Evolutionary conservation across 148 eudicot species (phyloP).

Genomic region (Persicaria tinctoria): DNA sequence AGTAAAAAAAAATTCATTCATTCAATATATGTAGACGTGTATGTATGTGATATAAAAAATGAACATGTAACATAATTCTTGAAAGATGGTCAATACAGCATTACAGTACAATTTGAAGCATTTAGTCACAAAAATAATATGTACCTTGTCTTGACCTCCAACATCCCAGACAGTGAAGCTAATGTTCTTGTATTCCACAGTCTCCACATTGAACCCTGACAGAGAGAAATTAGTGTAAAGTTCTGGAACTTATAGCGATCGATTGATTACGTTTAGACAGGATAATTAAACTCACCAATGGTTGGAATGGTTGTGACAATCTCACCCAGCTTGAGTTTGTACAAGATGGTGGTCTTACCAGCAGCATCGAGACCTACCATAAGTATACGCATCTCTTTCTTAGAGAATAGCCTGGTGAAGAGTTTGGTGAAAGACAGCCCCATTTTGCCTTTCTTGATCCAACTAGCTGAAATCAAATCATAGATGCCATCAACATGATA

Average conservation of each 20-base stretch:
- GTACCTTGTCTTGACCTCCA: slow-evolving; percentile 20
- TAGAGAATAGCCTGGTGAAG: slow-evolving; percentile 57
- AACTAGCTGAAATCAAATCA: slow-evolving; percentile 15
- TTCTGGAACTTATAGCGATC: not conserved
- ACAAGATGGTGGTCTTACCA: slow-evolving; percentile 71
- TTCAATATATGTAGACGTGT: not conserved
- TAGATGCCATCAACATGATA: not conserved
- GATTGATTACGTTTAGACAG: not conserved
- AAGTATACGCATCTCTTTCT: slow-evolving; percentile 68
- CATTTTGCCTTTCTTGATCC: slow-evolving; percentile 28
- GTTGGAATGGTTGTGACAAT: slow-evolving; percentile 75
- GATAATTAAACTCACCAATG: slow-evolving; percentile 38
- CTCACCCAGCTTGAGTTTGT: slow-evolving; percentile 74
- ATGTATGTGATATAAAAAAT: not conserved
- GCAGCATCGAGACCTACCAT: slow-evolving; percentile 86
- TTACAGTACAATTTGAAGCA: not conserved
- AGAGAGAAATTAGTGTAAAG: not conserved
- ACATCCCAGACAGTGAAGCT: slow-evolving; percentile 22
- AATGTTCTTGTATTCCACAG: slow-evolving; percentile 24
- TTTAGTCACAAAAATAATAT: not conserved
- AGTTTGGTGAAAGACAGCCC: slow-evolving; percentile 70
- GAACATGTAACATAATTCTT: not conserved
- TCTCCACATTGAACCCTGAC: slow-evolving; percentile 60
- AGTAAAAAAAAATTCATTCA: not conserved
- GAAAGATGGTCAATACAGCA: not conserved